A percentile compares a stretch with the other conserved stretches of the same genome.
Conservation (phyloP, 2,329 filamentous ascomycete genomes). For the Fusarium sp. region DNA sequence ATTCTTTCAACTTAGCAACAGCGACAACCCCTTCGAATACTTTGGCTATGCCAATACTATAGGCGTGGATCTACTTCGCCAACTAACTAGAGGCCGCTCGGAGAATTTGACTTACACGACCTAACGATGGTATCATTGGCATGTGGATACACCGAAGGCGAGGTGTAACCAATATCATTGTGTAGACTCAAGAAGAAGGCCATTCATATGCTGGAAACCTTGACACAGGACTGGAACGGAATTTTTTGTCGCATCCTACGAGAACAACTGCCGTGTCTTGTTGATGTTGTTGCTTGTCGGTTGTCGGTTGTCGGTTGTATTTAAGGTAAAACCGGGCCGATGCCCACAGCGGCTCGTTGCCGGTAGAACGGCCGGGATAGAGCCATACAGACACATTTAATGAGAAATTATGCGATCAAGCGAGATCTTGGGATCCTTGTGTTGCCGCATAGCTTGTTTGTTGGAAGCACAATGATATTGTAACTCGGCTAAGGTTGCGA, state of each 20-base stretch:
- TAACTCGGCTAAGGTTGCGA: constrained; percentile 14
- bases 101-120: background rate
- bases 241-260: background rate
- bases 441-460: background rate
- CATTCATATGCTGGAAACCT: background rate
- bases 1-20: background rate
- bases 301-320: background rate
- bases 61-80: background rate
- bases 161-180: background rate
- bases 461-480: constrained; percentile 18
- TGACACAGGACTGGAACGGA: background rate
- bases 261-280: background rate
- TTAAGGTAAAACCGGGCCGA: background rate
- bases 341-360: background rate
- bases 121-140: background rate
- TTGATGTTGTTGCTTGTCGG: background rate
- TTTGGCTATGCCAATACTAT: background rate
- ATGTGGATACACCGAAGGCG: background rate
- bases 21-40: background rate
- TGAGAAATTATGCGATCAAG: background rate
- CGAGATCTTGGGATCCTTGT: background rate
- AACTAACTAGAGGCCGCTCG: background rate
- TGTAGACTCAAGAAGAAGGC: background rate
- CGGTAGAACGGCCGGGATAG: background rate
- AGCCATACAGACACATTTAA: background rate